Base-by-base conservation (phyloP, 352 stramenopile genomes). In the Pythium pectinolyticum region DNA sequence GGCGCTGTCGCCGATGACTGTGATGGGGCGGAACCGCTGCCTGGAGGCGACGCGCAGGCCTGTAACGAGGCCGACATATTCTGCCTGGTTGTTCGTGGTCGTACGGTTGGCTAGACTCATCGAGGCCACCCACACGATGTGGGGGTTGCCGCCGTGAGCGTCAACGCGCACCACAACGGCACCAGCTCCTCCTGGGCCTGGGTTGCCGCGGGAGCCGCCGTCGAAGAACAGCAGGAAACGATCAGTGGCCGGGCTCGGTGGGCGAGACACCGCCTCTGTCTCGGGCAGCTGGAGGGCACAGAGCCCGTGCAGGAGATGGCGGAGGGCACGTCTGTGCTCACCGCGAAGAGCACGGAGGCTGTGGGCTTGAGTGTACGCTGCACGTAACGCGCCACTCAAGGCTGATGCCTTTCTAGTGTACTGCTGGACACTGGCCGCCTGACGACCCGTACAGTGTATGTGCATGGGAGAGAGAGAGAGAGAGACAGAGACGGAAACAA, bases 21-120 rank as follows among this genome's bases (percentile, higher is more conserved):
- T 12, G 24, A 58, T 32, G 1, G 35, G 32, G 3, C 10, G 12
- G 6, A 30, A 31, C 1, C 35, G 20, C 10, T 48, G 20, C 3
- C 7, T 5, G 5, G n/a, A 1, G 8, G 51, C 34, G 2, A 19
- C 12, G 3, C 22, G 12, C 12, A 48, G 35, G 12, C 51, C 51
- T 5, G 22, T 58, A 8, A 24, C 27, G 15, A 58, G 14, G 22
- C 34, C 51, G 20, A 11, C 20, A 28, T 58, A 58, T 32, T 58
- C 51, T 6, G 34, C 35, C 22, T 30, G 24, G 19, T 58, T 58
- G 51, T 58, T 58, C 10, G 51, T 58, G 12, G 35, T 58, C 17
- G 49, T 39, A 2, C 5, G 6, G 6, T 24, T 20, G 8, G 19
- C 24, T 11, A 37, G 25, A 30, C 24, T 20, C 46, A 53, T 53